Base-by-base conservation (phyloP, 2,329 filamentous ascomycete genomes). In the Ascochyta viciae-villosae region DNA sequence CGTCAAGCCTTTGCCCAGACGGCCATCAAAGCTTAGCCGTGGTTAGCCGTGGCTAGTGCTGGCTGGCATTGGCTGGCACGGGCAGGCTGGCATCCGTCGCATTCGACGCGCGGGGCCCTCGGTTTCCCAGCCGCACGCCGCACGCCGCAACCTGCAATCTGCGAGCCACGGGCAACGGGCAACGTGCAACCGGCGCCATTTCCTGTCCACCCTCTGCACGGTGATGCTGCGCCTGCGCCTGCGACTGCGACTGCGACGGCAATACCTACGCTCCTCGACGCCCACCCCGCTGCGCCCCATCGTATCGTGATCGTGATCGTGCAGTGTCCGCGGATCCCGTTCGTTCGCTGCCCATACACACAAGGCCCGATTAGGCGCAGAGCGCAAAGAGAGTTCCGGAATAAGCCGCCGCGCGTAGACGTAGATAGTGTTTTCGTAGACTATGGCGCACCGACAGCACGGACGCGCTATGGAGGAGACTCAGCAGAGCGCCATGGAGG, bases 1-100 rank as follows among this genome's bases (percentile, higher is more conserved):
- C 3, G 40, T 48, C 53, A 56, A 56, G 53, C 53, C 35, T 53
- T 44, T 51, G 53, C 53, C 53, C 23, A 56, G 53, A 23, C 42
- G 47, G 16, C 47, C 41, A 38, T 46, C 26, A 33, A 50, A 50
- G 53, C 53, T 56, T 56, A 41, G 37, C 26, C 10, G 10, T 9
- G 49, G 23, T 8, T 23, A 39, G 33, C 15, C 33, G n/a, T 34
- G 33, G 33, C 33, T 34, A 9, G 33, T 15, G n/a, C n/a, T 34
- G 33, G 33, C 29, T 33, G 13, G 37, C 27, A 19, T 6, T 40
- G 24, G 24, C 24, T 19, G 19, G 19, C 19, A 19, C 19, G 19
- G 19, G 19, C 19, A 19, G 8, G 24, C 24, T 26, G 24, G 37
- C 34, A 19, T 34, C 43, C 23, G 46, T 35, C 19, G 52, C 40